phyloP scores from a whole-genome alignment of 306 rosid species.

The Oemleria cerasiformis region DNA sequence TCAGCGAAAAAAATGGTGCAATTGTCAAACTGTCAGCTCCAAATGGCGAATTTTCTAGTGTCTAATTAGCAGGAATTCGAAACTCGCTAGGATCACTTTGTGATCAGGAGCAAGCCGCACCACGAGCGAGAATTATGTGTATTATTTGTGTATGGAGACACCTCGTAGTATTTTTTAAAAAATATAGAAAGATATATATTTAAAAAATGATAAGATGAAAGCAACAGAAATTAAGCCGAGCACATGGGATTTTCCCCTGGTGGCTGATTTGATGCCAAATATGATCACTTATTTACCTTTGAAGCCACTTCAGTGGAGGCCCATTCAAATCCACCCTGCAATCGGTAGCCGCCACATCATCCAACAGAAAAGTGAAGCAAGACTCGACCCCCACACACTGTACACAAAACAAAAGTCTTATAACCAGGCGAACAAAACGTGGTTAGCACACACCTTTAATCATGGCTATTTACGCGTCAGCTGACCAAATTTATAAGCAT shows the following conservation, averaged over 20 bases:
- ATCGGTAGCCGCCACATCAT: constrained; percentile 23
- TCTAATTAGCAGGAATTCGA: too few relatives aligned
- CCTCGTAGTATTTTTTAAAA: too few relatives aligned
- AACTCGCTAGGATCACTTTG: too few relatives aligned
- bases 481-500: neutral
- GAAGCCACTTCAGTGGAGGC: neutral
- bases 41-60: too few relatives aligned
- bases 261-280: constrained; percentile 26
- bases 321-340: constrained; percentile 23
- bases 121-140: too few relatives aligned
- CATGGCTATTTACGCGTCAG: constrained; percentile 24
- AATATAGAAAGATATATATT: too few relatives aligned
- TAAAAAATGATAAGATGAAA: too few relatives aligned
- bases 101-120: too few relatives aligned
- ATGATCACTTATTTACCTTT: neutral
- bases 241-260: constrained; percentile 28
- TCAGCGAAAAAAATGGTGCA: too few relatives aligned
- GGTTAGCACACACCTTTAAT: constrained; percentile 4
- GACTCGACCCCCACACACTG: constrained; percentile 9
- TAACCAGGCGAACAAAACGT: constrained; percentile 16
- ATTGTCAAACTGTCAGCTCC: too few relatives aligned
- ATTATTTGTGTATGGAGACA: too few relatives aligned
- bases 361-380: constrained; percentile 1
- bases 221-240: neutral
- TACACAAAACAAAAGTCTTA: neutral